Evolutionary conservation across 768 basidiomycete species (phyloP), one percentile per base, ranked within the genome.

Genomic region (Mycena galericulata): DNA sequence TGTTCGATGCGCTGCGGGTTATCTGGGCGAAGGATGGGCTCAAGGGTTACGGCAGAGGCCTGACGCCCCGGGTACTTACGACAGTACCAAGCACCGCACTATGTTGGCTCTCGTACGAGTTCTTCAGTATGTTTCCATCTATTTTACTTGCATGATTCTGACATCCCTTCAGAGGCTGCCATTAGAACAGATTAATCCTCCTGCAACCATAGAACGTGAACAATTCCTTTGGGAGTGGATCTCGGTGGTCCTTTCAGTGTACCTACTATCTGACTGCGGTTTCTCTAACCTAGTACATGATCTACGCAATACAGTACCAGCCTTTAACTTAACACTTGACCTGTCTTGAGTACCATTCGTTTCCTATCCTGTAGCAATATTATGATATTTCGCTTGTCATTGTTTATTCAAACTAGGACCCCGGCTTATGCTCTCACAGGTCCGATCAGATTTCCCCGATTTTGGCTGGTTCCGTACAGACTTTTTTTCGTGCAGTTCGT

Each of bases 31-130:
- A 93, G 72, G 94, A 99, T 68, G 97, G 98, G 8, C 49, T 92
- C 27, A 92, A 84, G 75, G 98, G 98, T 0, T 95, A 99, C 75
- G 83, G 85, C 59, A 85, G 98, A 73, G 98, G 98, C 27, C 82
- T 99, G 74, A 87, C 95, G 59, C 98, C 98, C 9, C 88, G 98
- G 50, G 90, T 99, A 57, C 82, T 99, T 79, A 97, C 97, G 27
- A 94, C 93, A 74, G 94, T 98, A 90, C 98, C 98, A 8, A 96
- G 94, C 77, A 98, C 97, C 59, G 98, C 98, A 12, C 85, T 99
- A 54, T 97, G 94, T 80, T 99, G 97, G 98, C 83, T 97, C 78
- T 97, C 96, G 59, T 97, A 98, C 76, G 97, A 98, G 80, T 98
- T 97, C 83, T 98, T 98, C 88, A 98, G 96, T 97, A 78, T 83